Evolutionary conservation across 2,329 filamentous ascomycete genomes (phyloP), one percentile per base, ranked within the genome.

Genomic region (Kalaharituber pfeilii): DNA sequence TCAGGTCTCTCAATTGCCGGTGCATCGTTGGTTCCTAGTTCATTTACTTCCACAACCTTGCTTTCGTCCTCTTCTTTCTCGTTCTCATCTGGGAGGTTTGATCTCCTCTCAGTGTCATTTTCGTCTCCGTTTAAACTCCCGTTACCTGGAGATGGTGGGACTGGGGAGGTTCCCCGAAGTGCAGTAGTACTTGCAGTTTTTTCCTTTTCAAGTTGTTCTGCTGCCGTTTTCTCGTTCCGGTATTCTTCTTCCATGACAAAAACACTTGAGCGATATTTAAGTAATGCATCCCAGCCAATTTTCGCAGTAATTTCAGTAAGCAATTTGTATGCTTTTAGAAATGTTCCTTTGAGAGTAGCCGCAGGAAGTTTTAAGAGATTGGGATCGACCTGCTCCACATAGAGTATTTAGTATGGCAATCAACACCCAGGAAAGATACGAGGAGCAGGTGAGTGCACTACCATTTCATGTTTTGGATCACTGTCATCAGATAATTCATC

Each of bases 231-330:
- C 70, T 96, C 91, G 54, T 82, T 84, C 50, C 91, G 80, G 67
- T 98, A 98, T 68, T 98, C 91, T 65, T 98, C 91, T 67, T 98
- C 91, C 91, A 98, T 98, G 50, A 98, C 91, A 63, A 98, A 98
- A 1, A 98, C 91, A 59, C 89, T 88, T 71, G 89, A 96, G 62
- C 91, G 79, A 64, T 93, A 94, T 69, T 86, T 93, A 51, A 98
- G 73, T 22, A 98, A 75, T 66, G 95, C 86, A 64, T 98, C 91
- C 91, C 91, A 98, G 36, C 91, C 91, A 63, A 98, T 95, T 69
- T 91, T 89, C 57, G 86, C 82, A 0, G 89, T 94, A 73, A 98
- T 89, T 67, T 95, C 89, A 0, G 91, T 96, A 58, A 98, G 73
- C 29, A 98, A 82, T 60, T 81, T 81, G 70, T 98, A 98, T 1